Conservation (phyloP, 163 green algal species). For the Chlamydomonas reinhardtii region DNA sequence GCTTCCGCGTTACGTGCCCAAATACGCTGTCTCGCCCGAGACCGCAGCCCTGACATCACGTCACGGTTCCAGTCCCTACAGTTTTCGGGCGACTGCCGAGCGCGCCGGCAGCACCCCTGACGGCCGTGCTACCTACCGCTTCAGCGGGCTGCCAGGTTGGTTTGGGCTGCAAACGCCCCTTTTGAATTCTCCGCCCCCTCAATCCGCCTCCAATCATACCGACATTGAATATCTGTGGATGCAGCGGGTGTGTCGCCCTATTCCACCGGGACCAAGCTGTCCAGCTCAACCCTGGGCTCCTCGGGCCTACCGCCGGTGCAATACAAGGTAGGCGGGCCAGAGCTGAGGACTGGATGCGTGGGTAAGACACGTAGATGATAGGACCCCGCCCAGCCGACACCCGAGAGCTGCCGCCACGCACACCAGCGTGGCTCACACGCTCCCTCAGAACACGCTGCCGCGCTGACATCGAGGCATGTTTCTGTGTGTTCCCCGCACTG, state of each 20-base stretch:
- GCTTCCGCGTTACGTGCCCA: conserved; percentile 16
- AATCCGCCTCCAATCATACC: no score
- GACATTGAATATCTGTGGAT: no score
- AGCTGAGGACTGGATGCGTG: no score
- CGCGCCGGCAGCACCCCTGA: background rate
- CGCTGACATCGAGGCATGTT: no score
- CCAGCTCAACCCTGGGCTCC: conserved; percentile 15
- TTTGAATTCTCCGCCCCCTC: no score
- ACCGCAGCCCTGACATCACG: conserved; percentile 5
- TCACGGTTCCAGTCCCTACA: conserved; percentile 14
- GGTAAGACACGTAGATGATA: no score
- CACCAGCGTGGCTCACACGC: no score
- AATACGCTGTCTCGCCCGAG: conserved; percentile 13
- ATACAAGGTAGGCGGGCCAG: conserved; percentile 3
- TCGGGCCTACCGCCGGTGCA: conserved; percentile 16
- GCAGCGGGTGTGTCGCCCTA: background rate
- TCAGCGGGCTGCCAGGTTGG: background rate
- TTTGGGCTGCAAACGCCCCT: no score
- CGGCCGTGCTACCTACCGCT: conserved; percentile 16
- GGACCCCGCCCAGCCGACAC: no score
- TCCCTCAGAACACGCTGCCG: no score
- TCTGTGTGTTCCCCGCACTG: no score
- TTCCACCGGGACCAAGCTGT: background rate
- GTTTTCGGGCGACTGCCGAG: conserved; percentile 5
- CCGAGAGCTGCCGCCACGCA: no score